These are phyloP conservation scores for Fragaria nilgerrensis DNA, from an alignment of 306 rosid species.

Conservation along the genomic window DNA sequence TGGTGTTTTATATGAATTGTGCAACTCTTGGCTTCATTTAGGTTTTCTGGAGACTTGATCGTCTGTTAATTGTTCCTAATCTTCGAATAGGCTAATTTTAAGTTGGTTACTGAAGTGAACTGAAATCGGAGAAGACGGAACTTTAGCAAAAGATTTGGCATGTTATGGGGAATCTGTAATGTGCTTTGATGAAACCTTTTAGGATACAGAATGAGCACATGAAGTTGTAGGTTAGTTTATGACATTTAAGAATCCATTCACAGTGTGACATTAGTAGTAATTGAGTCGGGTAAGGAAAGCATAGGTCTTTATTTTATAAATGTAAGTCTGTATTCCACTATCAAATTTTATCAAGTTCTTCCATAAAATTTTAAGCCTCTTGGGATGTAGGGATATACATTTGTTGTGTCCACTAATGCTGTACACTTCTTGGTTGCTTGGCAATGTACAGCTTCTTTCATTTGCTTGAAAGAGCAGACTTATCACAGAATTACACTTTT, in stretches of 20 bases:
- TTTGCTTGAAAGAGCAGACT: background rate
- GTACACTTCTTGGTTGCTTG: background rate
- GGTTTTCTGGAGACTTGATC: background rate
- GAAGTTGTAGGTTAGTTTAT: background rate
- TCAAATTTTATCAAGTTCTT: background rate
- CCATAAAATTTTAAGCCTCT: background rate
- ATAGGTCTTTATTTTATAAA: background rate
- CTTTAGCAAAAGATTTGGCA: background rate
- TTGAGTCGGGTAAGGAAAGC: background rate
- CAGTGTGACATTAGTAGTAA: background rate
- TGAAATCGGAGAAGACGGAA: background rate
- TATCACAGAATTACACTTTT: background rate
- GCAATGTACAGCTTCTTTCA: background rate
- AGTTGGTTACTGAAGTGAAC: background rate
- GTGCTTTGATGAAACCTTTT: background rate
- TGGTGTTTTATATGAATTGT: background rate
- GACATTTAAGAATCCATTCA: background rate
- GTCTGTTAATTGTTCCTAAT: background rate
- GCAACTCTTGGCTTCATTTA: background rate
- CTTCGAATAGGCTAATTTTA: background rate
- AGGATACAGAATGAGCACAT: background rate
- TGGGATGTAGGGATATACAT: background rate
- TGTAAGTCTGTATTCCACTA: background rate
- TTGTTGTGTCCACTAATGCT: background rate
- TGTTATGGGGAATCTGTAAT: background rate